Conservation (phyloP, 2,329 filamentous ascomycete genomes). For the Trichoderma asperellum region DNA sequence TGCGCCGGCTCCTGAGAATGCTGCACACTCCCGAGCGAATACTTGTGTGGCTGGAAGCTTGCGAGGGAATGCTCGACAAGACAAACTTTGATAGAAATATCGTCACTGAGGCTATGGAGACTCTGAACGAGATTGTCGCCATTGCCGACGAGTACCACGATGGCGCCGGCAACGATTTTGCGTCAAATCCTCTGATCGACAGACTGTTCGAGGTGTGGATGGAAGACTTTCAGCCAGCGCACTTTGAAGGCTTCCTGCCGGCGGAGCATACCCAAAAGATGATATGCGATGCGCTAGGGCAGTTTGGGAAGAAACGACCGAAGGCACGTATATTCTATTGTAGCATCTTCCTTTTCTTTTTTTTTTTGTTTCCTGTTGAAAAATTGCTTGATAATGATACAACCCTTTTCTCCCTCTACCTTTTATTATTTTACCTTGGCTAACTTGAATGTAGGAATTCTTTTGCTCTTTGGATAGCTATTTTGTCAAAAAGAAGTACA, state of each 20-base stretch:
- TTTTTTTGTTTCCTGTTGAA: neutral
- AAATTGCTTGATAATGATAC: neutral
- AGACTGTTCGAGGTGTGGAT: slow-evolving; percentile 63
- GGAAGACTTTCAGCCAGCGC: slow-evolving; percentile 48
- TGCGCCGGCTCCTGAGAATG: slow-evolving; percentile 66
- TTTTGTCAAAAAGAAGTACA: slow-evolving; percentile 65
- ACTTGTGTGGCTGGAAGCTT: slow-evolving; percentile 72
- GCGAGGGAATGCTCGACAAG: slow-evolving; percentile 46
- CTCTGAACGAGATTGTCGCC: slow-evolving; percentile 65
- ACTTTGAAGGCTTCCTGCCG: slow-evolving; percentile 43
- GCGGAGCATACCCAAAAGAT: slow-evolving; percentile 55
- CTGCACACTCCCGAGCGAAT: slow-evolving; percentile 66
- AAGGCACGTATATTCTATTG: slow-evolving; percentile 44
- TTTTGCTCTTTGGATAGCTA: slow-evolving; percentile 67
- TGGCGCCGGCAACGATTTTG: slow-evolving; percentile 47
- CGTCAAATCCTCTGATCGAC: slow-evolving; percentile 56
- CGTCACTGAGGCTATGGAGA: slow-evolving; percentile 66
- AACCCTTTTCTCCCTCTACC: neutral
- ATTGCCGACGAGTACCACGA: slow-evolving; percentile 63
- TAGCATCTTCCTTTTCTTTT: neutral
- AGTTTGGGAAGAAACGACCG: slow-evolving; percentile 70
- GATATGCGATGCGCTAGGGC: slow-evolving; percentile 56
- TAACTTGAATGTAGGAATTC: slow-evolving; percentile 55
- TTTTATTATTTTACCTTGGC: neutral
- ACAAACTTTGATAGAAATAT: slow-evolving; percentile 65